Conservation (phyloP, 2,329 filamentous ascomycete genomes). For the Neoascochyta sp. region DNA sequence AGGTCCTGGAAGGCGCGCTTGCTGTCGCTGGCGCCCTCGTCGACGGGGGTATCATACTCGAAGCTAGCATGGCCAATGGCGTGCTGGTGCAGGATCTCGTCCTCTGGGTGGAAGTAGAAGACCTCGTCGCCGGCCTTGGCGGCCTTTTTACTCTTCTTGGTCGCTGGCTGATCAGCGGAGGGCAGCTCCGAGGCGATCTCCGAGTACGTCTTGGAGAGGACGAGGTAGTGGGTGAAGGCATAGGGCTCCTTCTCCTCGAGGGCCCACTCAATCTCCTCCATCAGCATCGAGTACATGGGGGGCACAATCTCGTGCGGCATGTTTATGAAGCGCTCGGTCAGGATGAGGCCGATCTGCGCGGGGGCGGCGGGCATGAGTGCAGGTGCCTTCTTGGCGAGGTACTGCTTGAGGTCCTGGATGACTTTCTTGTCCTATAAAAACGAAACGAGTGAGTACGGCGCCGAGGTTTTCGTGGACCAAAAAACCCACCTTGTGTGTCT, state of each 20-base stretch:
- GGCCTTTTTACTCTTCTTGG: conserved; percentile 44
- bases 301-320: conserved; percentile 91
- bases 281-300: conserved; percentile 90
- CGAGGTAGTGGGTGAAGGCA: conserved; percentile 86
- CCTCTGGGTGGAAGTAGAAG: conserved; percentile 95
- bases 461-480: conserved; percentile 1
- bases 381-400: conserved; percentile 55
- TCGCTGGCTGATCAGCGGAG: conserved; percentile 38
- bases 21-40: conserved; percentile 79
- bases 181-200: conserved; percentile 82
- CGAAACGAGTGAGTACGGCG: not conserved
- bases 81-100: conserved; percentile 80
- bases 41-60: conserved; percentile 72
- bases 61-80: conserved; percentile 67
- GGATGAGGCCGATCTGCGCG: conserved; percentile 70
- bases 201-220: conserved; percentile 87
- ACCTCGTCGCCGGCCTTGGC: conserved; percentile 47
- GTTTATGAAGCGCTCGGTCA: conserved; percentile 94
- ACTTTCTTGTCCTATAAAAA: conserved; percentile 63
- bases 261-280: conserved; percentile 85
- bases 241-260: conserved; percentile 90
- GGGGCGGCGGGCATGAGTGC: conserved; percentile 37
- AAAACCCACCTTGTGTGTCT: conserved; percentile 62
- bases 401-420: conserved; percentile 66
- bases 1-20: conserved; percentile 93